A percentile compares a stretch with the other conserved stretches of the same genome.
Conservation (phyloP, 2,329 filamentous ascomycete genomes). For the Pseudogymnoascus sp. region DNA sequence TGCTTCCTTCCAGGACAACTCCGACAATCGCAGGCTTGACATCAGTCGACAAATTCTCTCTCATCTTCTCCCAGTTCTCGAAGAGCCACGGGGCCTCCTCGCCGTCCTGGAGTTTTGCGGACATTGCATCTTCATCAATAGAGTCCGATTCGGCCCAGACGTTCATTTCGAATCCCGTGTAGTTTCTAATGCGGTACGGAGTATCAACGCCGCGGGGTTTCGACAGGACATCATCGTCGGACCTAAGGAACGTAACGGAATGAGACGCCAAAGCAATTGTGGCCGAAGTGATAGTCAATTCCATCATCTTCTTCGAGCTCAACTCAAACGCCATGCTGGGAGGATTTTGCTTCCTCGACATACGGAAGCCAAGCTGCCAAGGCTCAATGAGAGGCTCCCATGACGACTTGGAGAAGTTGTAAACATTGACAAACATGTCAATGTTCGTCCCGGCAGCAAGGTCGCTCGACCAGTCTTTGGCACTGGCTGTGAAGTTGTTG, state of each 20-base stretch:
- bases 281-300: conserved; percentile 85
- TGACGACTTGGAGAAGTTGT: conserved; percentile 97
- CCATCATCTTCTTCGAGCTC: conserved; percentile 81
- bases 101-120: conserved; percentile 74
- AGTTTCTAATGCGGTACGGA: conserved; percentile 88
- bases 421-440: conserved; percentile 91
- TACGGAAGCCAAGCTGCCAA: conserved; percentile 88
- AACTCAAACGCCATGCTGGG: conserved; percentile 76
- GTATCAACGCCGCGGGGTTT: conserved; percentile 89
- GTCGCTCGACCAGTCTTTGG: conserved; percentile 83
- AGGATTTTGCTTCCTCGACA: conserved; percentile 67
- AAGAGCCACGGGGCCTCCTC: conserved; percentile 93
- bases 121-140: conserved; percentile 51
- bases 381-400: conserved; percentile 97
- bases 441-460: conserved; percentile 84
- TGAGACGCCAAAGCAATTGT: conserved; percentile 91
- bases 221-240: conserved; percentile 82
- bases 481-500: conserved; percentile 77
- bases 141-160: conserved; percentile 67
- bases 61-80: conserved; percentile 92
- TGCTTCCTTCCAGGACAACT: conserved; percentile 81
- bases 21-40: conserved; percentile 71
- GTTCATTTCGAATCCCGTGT: conserved; percentile 85
- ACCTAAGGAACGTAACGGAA: conserved; percentile 80
- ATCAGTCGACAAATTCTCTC: conserved; percentile 83